phyloP scores from a whole-genome alignment of 352 stramenopile species.

The Plasmopara viticola region DNA sequence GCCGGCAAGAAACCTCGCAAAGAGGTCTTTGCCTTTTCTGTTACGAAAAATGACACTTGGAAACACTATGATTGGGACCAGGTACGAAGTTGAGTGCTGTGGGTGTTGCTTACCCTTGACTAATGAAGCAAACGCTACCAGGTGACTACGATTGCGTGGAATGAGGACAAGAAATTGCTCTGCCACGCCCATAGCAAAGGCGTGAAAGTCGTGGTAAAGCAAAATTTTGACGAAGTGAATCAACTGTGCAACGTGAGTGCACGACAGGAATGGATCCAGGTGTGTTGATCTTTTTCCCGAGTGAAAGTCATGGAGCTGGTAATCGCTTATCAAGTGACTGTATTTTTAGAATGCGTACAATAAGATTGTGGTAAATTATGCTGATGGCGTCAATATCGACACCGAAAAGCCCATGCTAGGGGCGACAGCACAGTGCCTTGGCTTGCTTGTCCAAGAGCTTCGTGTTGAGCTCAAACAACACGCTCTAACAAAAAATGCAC shows the following conservation, averaged over 20 bases:
- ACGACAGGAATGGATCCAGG: conserved; percentile 52
- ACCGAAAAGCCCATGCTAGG: conserved; percentile 65
- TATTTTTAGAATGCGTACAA: conserved; percentile 37
- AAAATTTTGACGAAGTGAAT: conserved; percentile 70
- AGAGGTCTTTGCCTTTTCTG: conserved; percentile 79
- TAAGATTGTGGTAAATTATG: conserved; percentile 57
- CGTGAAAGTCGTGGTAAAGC: conserved; percentile 73
- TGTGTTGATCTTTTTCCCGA: conserved; percentile 4
- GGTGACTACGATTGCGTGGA: conserved; percentile 81
- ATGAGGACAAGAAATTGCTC: conserved; percentile 73
- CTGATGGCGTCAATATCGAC: conserved; percentile 81
- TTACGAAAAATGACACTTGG: conserved; percentile 53
- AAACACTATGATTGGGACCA: conserved; percentile 74
- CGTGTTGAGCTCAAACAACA: conserved; percentile 45
- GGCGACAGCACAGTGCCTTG: conserved; percentile 37
- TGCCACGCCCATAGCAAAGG: conserved; percentile 73
- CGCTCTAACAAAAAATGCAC: conserved; percentile 49
- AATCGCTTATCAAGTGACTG: neutral
- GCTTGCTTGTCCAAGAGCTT: conserved; percentile 53
- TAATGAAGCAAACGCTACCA: conserved; percentile 8
- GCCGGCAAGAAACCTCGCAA: conserved; percentile 19
- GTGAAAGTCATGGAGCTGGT: too few species aligned
- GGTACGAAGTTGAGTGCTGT: conserved; percentile 10
- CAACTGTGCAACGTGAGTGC: conserved; percentile 49
- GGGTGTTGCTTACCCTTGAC: too few species aligned